A percentile compares a stretch with the other conserved stretches of the same genome.
phyloP scores from a whole-genome alignment of 139 green algal genomes.

The Desmodesmus armatus region DNA sequence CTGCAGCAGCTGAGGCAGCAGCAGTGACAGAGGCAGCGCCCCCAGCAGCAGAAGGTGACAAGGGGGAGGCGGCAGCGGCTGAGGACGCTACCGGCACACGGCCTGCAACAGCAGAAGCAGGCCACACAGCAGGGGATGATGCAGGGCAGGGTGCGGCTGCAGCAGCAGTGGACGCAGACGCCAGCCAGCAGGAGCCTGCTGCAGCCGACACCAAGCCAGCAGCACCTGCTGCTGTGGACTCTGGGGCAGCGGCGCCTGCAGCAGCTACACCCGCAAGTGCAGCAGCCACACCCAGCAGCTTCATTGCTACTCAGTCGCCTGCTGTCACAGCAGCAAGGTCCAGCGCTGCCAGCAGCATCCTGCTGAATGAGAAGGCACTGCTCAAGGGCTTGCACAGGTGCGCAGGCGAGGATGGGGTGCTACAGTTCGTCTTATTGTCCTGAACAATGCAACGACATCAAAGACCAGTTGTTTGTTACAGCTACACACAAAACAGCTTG shows the following conservation, averaged over 20 bases:
- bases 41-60: not conserved
- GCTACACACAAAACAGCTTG: too few species aligned
- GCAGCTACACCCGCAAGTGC: not conserved
- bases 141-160: not conserved
- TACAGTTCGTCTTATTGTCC: too few species aligned
- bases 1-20: not conserved
- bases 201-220: not conserved
- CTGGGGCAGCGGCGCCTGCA: not conserved
- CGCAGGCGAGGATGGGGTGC: not conserved
- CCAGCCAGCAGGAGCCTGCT: not conserved
- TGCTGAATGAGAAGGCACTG: constrained; percentile 65
- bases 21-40: not conserved
- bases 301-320: not conserved
- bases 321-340: constrained; percentile 31
- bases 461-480: too few species aligned
- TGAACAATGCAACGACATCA: too few species aligned
- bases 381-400: constrained; percentile 70
- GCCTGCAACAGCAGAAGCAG: not conserved
- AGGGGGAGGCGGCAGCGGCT: constrained; percentile 5
- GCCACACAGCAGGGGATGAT: not conserved
- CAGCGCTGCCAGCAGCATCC: constrained; percentile 48
- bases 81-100: not conserved
- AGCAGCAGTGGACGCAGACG: constrained; percentile 4
- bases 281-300: not conserved
- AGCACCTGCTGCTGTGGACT: constrained; percentile 6